Base-by-base conservation (phyloP, 192 early-diverging fungal genomes). In the Backusella psychrophila region DNA sequence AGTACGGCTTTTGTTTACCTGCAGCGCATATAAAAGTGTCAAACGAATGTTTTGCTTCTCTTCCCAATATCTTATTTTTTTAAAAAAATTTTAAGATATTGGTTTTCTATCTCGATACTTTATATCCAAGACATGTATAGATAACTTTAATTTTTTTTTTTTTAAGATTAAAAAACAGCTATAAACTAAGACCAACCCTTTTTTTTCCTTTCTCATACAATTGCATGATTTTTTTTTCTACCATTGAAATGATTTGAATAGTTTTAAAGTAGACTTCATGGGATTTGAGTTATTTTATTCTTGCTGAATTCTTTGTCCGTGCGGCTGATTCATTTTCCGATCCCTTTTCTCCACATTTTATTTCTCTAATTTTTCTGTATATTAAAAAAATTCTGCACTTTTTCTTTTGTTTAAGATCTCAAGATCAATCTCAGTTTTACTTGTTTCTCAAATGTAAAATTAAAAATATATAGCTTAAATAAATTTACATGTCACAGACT, bases 241-340 rank as follows among this genome's bases (percentile, higher is more conserved):
- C 56, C 23, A 63, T 29, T 63, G 56, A 63, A 63, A 29, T 63
- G 26, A 63, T 63, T 63, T 63, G 56, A 29, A 26, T 63, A 63
- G 56, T 63, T 63, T 59, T 63, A 29, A 63, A 63, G 23, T 23
- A 63, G 56, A 63, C 26, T 63, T 63, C 56, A 63, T 63, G 21
- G 53, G 56, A 63, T 63, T 63, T 63, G 56, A 63, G 46, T 49
- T 49, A 49, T 49, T 49, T 49, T 49, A 49, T 63, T 63, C 26
- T 63, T 29, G 56, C 53, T 63, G 56, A 63, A 63, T 14, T 63
- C 56, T 63, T 63, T 63, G 56, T 63, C 56, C 56, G 56, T 63
- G 56, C 21, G 56, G 56, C 23, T 63, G 26, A 63, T 63, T 63
- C 56, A 63, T 63, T 63, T 63, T 63, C 56, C 56, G 56, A 63